Conservation (phyloP, 129 eudicot species). For the Pseudognaphalium luteoalbum region DNA sequence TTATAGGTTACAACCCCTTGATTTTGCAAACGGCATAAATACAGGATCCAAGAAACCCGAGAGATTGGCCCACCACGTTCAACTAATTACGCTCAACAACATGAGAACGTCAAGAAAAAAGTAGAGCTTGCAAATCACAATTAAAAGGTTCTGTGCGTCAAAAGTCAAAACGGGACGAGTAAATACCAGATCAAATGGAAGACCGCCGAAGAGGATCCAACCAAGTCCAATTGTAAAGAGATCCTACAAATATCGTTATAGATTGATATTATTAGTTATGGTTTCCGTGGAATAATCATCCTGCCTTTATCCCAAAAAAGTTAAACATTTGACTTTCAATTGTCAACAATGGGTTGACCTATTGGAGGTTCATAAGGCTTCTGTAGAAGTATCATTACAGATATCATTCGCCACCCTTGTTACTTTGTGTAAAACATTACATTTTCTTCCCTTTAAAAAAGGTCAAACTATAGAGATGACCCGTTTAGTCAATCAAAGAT, state of each 20-base stretch:
- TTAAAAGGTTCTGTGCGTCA: background rate
- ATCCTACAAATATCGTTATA: slow-evolving; percentile 35
- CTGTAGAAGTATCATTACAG: background rate
- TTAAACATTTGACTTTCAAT: background rate
- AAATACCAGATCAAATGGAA: slow-evolving; percentile 56
- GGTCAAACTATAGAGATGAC: slow-evolving; percentile 2
- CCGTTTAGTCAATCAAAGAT: background rate
- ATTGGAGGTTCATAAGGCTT: background rate
- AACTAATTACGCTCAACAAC: slow-evolving; percentile 25
- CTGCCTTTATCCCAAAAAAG: background rate
- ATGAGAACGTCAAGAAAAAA: background rate
- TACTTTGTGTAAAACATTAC: background rate
- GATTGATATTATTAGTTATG: background rate
- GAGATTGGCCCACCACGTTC: slow-evolving; percentile 50
- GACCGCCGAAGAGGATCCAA: slow-evolving; percentile 70
- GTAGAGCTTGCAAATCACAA: background rate
- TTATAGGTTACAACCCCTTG: slow-evolving; percentile 33
- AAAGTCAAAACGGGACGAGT: background rate
- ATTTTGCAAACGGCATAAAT: slow-evolving; percentile 47
- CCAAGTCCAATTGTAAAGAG: slow-evolving; percentile 62
- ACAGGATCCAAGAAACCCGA: slow-evolving; percentile 54
- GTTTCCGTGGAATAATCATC: background rate
- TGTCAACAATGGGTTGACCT: background rate
- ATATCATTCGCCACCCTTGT: background rate
- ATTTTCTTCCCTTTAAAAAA: background rate